Percentiles rank a stretch among this genome's conserved stretches.
phyloP scores from a whole-genome alignment of 2,329 filamentous ascomycete genomes.

The Endothia cerciana region DNA sequence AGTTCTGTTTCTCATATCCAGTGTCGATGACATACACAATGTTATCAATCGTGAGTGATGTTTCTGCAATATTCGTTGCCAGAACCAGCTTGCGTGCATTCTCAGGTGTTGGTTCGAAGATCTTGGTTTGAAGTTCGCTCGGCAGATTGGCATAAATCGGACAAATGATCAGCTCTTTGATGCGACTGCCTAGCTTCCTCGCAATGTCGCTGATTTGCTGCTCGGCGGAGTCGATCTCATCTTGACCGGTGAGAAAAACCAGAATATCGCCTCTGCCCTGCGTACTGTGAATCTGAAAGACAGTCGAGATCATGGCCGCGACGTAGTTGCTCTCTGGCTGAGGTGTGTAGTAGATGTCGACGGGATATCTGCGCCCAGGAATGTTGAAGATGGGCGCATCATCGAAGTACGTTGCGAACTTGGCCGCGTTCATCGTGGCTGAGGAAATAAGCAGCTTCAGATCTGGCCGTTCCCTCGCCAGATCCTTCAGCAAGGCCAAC shows the following conservation, averaged over 20 bases:
- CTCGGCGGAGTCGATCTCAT: conserved; percentile 91
- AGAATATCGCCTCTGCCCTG: conserved; percentile 87
- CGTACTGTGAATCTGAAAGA: conserved; percentile 92
- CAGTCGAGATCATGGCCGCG: conserved; percentile 85
- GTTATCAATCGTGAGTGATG: conserved; percentile 91
- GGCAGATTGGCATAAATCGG: conserved; percentile 95
- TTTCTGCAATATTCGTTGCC: conserved; percentile 97
- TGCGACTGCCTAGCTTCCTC: conserved; percentile 80
- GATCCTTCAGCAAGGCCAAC: conserved; percentile 84
- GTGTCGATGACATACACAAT: conserved; percentile 96
- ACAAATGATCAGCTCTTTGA: conserved; percentile 85
- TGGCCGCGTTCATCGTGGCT: conserved; percentile 91
- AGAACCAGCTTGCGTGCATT: conserved; percentile 88
- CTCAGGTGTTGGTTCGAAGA: conserved; percentile 90
- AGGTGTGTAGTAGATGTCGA: conserved; percentile 88
- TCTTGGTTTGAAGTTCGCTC: conserved; percentile 86
- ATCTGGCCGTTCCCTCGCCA: conserved; percentile 80
- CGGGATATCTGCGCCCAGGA: conserved; percentile 84
- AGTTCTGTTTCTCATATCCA: conserved; percentile 93
- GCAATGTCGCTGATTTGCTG: conserved; percentile 84
- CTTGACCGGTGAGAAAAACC: conserved; percentile 93
- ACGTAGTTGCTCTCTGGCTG: conserved; percentile 94
- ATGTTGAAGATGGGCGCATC: conserved; percentile 94
- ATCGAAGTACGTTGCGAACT: conserved; percentile 91
- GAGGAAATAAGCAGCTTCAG: conserved; percentile 91